Conservation (phyloP, 2,329 filamentous ascomycete species). For the Coniella lustricola region DNA sequence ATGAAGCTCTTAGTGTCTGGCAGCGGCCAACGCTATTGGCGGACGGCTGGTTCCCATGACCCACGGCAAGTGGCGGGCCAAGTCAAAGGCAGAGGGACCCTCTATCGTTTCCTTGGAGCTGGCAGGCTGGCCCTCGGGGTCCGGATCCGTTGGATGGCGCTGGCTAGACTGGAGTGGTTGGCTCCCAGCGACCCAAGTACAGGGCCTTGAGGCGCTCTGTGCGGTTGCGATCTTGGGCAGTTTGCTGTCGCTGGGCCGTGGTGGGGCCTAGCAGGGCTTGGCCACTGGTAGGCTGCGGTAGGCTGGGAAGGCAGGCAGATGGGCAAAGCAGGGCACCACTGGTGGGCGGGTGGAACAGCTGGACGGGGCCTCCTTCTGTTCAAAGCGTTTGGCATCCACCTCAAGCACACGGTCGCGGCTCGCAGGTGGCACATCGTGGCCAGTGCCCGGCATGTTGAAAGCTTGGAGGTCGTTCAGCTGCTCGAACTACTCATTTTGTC, state of each 20-base stretch:
- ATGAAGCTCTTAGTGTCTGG: constrained; percentile 5
- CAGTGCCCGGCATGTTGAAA: neutral
- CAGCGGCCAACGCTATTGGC: constrained; percentile 8
- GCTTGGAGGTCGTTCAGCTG: no score
- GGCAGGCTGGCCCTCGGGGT: neutral
- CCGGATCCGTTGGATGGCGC: constrained; percentile 1
- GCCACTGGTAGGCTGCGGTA: no score
- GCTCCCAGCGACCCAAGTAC: no score
- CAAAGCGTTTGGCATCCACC: constrained; percentile 5
- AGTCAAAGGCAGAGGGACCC: neutral
- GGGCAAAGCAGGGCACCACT: neutral
- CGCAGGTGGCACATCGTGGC: neutral
- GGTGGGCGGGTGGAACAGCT: neutral
- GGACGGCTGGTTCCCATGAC: constrained; percentile 2
- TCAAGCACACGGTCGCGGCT: neutral
- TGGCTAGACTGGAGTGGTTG: no score
- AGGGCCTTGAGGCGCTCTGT: constrained; percentile 11
- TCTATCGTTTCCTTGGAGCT: neutral
- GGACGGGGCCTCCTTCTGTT: constrained; percentile 8
- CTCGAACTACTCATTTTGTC: no score
- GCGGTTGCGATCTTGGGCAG: constrained; percentile 1
- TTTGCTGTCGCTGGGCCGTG: neutral
- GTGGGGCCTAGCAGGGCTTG: neutral
- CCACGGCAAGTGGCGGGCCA: constrained; percentile 2
- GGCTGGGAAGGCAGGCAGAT: neutral